Base-by-base conservation (phyloP, 192 early-diverging fungal genomes). In the Coemansia sp. region DNA sequence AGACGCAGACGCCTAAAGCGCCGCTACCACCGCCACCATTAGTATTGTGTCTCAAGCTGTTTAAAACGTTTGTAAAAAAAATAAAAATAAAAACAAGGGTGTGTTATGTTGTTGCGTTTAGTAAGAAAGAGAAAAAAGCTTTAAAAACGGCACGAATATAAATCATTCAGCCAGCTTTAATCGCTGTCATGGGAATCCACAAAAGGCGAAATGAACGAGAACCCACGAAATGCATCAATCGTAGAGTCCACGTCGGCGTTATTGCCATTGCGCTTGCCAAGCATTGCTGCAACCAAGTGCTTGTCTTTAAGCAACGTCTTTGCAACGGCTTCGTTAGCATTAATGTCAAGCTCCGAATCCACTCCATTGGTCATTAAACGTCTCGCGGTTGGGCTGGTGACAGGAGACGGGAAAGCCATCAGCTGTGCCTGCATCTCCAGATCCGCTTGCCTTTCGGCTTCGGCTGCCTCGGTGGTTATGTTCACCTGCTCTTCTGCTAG, bases 201-300 rank as follows among this genome's bases (percentile, higher is more conserved):
- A 67, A 24, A 63, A 1, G 75, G 80, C 26, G 80, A 73, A 2
- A 77, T 68, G 64, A 77, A 83, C 23, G 80, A 77, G 56, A 83
- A 83, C 44, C 80, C 80, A 24, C 63, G 68, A 46, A 83, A 83
- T 33, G 80, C 75, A 38, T 68, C 67, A n/a, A 68, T 68, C 7
- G 63, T 73, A 2, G 72, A 67, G 26, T 73, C 76, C 24, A 71
- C 5, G 3, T 77, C 75, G 6, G 68, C 62, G 48, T 64, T 46
- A 43, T 55, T 55, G 44, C 16, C 16, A 18, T 18, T 18, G 52
- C 52, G 52, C 26, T 55, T 55, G 23, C 52, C 52, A 26, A 55
- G 52, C 65, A 67, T 67, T 48, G 65, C 65, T 2, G 55, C 65
- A 24, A 59, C 34, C 16, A 67, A 26, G 4, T 36, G 24, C 33